Evolutionary conservation across 1,284 basidiomycete species (phyloP).

Genomic region (Schizophyllum amplum): DNA sequence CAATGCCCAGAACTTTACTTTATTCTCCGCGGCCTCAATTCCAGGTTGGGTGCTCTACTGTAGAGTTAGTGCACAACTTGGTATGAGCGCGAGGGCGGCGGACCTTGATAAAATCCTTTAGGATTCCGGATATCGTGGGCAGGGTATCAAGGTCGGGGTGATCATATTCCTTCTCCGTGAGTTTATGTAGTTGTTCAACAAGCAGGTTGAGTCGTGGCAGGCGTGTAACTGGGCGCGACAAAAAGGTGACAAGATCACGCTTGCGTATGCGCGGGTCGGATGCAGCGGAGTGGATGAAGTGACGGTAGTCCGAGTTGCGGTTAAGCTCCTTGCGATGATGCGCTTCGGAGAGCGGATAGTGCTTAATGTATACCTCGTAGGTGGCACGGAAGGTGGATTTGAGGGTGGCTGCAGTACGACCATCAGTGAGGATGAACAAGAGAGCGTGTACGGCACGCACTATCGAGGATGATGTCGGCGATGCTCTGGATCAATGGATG

Average conservation of each 20-base stretch:
- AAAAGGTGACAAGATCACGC: conserved; percentile 73
- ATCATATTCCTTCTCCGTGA: conserved; percentile 53
- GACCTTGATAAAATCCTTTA: conserved; percentile 56
- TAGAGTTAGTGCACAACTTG: no score
- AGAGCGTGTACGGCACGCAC: conserved; percentile 25
- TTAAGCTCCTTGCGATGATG: conserved; percentile 66
- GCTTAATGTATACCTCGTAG: conserved; percentile 76
- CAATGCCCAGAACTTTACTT: conserved; percentile 76
- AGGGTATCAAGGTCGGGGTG: conserved; percentile 65
- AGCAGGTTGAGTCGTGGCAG: conserved; percentile 70
- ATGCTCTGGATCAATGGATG: conserved; percentile 74
- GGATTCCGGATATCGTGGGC: conserved; percentile 52
- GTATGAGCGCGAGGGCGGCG: neutral
- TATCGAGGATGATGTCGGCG: conserved; percentile 70
- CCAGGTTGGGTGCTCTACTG: conserved; percentile 64
- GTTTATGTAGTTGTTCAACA: conserved; percentile 60
- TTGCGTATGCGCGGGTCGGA: conserved; percentile 62
- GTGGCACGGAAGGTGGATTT: conserved; percentile 43
- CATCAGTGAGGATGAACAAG: conserved; percentile 19
- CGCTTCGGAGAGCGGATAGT: conserved; percentile 77
- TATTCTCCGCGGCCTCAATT: conserved; percentile 74
- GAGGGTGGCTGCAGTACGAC: conserved; percentile 32
- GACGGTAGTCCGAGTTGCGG: conserved; percentile 54
- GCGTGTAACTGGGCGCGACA: conserved; percentile 76
- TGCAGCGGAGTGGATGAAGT: conserved; percentile 55